Evolutionary conservation across 805 yeast species (phyloP), one percentile per base, ranked within the genome.

Genomic region (Wickerhamiella musiphila): DNA sequence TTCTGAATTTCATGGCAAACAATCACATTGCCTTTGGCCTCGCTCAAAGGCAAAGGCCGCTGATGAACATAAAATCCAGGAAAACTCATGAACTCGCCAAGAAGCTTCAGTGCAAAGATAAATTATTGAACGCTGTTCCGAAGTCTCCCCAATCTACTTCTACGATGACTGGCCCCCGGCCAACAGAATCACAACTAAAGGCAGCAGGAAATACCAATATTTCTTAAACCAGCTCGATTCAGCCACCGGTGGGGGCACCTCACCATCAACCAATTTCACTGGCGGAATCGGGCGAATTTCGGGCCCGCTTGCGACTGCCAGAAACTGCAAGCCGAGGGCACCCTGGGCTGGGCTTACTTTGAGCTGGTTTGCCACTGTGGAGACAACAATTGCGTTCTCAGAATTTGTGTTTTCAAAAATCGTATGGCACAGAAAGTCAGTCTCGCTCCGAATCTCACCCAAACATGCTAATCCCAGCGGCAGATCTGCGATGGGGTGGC

Each of bases 251-350:
- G 28, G 18, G 13, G 22, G 30, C 5, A 9, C 28, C 10, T 21
- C 29, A 14, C 18, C 63, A 76, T 9, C 35, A 27, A 4, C 29
- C n/a, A 28, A 28, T n/a, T 27, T 25, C 10, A 24, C n/a, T 5
- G 37, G 18, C 23, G 11, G 20, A 5, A 31, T 29, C 5, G 35
- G 14, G 20, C 11, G 12, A 6, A 11, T 19, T 5, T 18, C 20
- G 8, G 28, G 28, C 17, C 13, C 28, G 14, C 10, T 23, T 16
- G 18, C 14, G 12, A 24, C 18, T 3, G 24, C 29, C n/a, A 39
- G 35, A 12, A n/a, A 16, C n/a, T 31, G 18, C 18, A 23, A 17
- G 23, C 22, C 9, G 8, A 28, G 26, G 12, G 27, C 17, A 18
- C 74, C 39, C 6, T 12, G 12, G 1, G 23, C 18, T 14, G 35